Evolutionary conservation across 208 protist species (phyloP).

Genomic region (Leishmania braziliensis): DNA sequence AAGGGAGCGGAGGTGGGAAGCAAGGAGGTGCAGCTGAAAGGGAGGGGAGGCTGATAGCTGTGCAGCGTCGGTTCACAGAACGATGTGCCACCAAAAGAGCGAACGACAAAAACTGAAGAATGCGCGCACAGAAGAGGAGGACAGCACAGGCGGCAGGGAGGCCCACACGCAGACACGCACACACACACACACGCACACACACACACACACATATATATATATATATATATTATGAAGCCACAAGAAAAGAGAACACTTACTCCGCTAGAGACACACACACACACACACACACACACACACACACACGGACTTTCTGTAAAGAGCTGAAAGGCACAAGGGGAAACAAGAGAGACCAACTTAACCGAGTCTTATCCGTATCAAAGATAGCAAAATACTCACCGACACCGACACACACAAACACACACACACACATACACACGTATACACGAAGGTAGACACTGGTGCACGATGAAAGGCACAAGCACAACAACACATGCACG

Average conservation of each 20-base stretch:
- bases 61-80: not conserved
- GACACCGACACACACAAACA: not conserved
- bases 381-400: not conserved
- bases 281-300: no score
- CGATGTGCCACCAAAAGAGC: not conserved
- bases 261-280: no score
- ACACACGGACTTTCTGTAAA: not conserved
- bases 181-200: not conserved
- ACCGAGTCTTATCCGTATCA: not conserved
- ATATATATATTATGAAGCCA: no score
- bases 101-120: not conserved
- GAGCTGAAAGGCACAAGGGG: not conserved
- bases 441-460: not conserved
- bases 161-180: not conserved
- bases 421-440: constrained; percentile 3
- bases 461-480: not conserved
- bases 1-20: not conserved
- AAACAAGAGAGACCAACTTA: not conserved
- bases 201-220: no score
- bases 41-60: not conserved
- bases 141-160: not conserved
- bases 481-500: not conserved
- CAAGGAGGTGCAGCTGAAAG: not conserved
- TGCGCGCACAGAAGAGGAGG: not conserved
- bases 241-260: no score